These are phyloP conservation scores for Trichoderma harzianum DNA, from an alignment of 2,329 filamentous ascomycete species.

Conservation along the genomic window DNA sequence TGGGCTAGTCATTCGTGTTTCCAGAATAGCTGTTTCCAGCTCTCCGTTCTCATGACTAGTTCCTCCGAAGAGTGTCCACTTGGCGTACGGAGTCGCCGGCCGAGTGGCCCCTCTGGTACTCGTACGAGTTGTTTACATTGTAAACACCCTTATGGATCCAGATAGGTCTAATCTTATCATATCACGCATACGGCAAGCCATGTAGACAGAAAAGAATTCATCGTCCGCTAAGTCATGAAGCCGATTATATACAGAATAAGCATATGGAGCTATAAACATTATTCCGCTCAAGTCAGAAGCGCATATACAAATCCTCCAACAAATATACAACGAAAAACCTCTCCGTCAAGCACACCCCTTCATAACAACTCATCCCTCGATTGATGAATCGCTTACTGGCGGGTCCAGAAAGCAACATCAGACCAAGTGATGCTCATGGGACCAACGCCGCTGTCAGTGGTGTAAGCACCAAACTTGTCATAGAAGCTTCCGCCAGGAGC, in stretches of 20 bases:
- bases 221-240: not conserved
- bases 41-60: not conserved
- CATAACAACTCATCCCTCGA: not conserved
- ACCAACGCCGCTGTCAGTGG: constrained; percentile 24
- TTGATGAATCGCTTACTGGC: not conserved
- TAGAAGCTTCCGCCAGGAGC: constrained; percentile 26
- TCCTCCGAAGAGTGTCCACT: not conserved
- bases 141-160: not conserved
- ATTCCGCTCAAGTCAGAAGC: not conserved
- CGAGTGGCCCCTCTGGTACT: not conserved
- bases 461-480: constrained; percentile 28
- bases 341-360: not conserved
- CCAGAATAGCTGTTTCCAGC: not conserved
- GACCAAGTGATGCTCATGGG: constrained; percentile 23
- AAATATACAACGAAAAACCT: not conserved
- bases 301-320: not conserved
- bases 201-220: not conserved
- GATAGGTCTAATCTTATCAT: not conserved
- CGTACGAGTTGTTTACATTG: not conserved
- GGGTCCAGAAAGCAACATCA: constrained; percentile 23
- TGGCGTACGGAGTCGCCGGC: not conserved
- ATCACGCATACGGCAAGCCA: not conserved
- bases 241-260: not conserved
- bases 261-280: not conserved
- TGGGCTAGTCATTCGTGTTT: not conserved